A percentile compares a stretch with the other conserved stretches of the same genome.
These are phyloP conservation scores for Ampelocalamus luodianensis DNA, from an alignment of 176 grass and related monocot species.

Conservation along the genomic window DNA sequence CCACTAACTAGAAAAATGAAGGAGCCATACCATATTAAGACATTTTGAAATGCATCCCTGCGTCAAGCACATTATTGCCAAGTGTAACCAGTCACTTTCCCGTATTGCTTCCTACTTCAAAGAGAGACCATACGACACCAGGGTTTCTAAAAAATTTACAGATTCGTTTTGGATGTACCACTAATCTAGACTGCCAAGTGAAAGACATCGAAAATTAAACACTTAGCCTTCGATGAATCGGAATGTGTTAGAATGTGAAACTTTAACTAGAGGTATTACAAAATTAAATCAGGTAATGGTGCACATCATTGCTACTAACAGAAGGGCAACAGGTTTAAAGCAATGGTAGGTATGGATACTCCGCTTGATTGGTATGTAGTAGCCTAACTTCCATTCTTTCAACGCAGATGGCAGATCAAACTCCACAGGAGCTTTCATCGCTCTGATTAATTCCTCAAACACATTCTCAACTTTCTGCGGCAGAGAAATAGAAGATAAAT, in stretches of 20 bases:
- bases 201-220: not conserved
- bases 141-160: conserved; percentile 21
- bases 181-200: conserved; percentile 11
- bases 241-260: not conserved
- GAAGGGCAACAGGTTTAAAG: not conserved
- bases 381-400: conserved; percentile 54
- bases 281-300: conserved; percentile 11
- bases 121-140: not conserved
- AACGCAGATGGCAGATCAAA: conserved; percentile 51
- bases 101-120: not conserved
- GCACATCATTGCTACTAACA: not conserved
- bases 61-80: conserved; percentile 20
- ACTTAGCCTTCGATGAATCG: not conserved
- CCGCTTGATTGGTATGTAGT: conserved; percentile 60
- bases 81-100: not conserved
- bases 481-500: conserved; percentile 31
- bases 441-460: conserved; percentile 54
- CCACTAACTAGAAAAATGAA: not conserved
- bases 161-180: not conserved
- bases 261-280: not conserved
- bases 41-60: conserved; percentile 30
- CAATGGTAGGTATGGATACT: conserved; percentile 54
- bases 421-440: conserved; percentile 36
- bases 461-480: conserved; percentile 39
- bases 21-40: not conserved